Percentiles rank a stretch among this genome's conserved stretches.
These are phyloP conservation scores for Musa troglodytarum DNA, from an alignment of 176 grass and related monocot genomes.

Conservation along the genomic window DNA sequence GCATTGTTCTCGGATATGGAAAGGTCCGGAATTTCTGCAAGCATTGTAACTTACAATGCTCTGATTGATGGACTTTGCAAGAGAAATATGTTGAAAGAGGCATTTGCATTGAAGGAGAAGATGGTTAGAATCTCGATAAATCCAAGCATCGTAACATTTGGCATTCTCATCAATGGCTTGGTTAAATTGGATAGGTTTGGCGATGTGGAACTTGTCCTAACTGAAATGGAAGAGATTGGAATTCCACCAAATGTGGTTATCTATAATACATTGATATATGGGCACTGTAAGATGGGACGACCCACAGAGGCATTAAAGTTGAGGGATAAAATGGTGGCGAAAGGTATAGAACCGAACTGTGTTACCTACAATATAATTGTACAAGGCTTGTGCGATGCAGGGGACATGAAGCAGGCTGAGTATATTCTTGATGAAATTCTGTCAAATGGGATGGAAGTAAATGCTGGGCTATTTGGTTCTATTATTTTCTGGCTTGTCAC, in stretches of 20 bases:
- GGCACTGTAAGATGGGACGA: slow-evolving; percentile 46
- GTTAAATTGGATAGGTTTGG: slow-evolving; percentile 39
- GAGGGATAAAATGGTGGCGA: slow-evolving; percentile 54
- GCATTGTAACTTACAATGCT: slow-evolving; percentile 55
- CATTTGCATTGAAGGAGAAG: slow-evolving; percentile 52
- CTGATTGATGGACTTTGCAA: slow-evolving; percentile 67
- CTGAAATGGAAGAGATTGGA: slow-evolving; percentile 53
- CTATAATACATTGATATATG: slow-evolving; percentile 73
- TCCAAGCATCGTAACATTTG: slow-evolving; percentile 58
- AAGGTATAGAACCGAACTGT: slow-evolving; percentile 39
- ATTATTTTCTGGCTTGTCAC: slow-evolving; percentile 56
- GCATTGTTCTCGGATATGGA: slow-evolving; percentile 47
- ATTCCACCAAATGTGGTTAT: slow-evolving; percentile 64
- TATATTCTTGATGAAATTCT: slow-evolving; percentile 64
- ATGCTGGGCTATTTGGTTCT: slow-evolving; percentile 49
- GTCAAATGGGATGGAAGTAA: slow-evolving; percentile 50
- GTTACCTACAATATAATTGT: slow-evolving; percentile 68
- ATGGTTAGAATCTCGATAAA: slow-evolving; percentile 40
- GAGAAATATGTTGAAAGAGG: slow-evolving; percentile 53
- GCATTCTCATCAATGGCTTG: slow-evolving; percentile 77
- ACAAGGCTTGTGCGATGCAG: slow-evolving; percentile 57
- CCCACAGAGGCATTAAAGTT: slow-evolving; percentile 40
- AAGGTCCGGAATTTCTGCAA: slow-evolving; percentile 29
- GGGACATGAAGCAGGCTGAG: slow-evolving; percentile 59
- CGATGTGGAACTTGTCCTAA: slow-evolving; percentile 33